phyloP scores from a whole-genome alignment of 257 asterid genomes.

The Nicotiana attenuata region DNA sequence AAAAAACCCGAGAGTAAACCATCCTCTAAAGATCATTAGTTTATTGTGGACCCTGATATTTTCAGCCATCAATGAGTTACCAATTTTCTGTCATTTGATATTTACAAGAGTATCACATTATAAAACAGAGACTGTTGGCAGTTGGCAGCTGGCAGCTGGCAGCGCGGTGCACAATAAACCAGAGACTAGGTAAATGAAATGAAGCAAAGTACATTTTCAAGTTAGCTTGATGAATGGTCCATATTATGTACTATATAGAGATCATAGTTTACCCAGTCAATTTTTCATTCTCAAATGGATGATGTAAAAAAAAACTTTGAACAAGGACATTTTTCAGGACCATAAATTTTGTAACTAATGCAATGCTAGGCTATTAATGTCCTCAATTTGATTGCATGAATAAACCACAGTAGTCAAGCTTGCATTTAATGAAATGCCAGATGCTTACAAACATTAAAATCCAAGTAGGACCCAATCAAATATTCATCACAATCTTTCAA shows the following conservation, averaged over 20 bases:
- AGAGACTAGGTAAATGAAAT: background rate
- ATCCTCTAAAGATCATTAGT: background rate
- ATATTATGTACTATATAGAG: background rate
- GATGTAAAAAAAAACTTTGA: background rate
- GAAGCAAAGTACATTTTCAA: background rate
- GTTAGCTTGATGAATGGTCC: background rate
- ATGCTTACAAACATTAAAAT: background rate
- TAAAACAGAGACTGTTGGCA: background rate
- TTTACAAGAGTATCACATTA: background rate
- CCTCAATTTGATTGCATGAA: background rate
- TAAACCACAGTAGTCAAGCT: background rate
- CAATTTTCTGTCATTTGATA: background rate
- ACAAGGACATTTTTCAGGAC: background rate
- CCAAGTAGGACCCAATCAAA: slow-evolving; percentile 6
- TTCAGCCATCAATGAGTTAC: background rate
- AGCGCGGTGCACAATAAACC: background rate
- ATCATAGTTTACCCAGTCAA: background rate
- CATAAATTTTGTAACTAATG: background rate
- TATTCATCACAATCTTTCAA: background rate
- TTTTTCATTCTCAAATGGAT: background rate
- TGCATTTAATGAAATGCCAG: background rate
- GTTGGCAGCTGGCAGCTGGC: no score
- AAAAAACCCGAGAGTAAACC: background rate
- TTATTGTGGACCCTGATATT: background rate
- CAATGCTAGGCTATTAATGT: background rate